Conservation (phyloP, 2,329 filamentous ascomycete species). For the Alternaria postmessia region DNA sequence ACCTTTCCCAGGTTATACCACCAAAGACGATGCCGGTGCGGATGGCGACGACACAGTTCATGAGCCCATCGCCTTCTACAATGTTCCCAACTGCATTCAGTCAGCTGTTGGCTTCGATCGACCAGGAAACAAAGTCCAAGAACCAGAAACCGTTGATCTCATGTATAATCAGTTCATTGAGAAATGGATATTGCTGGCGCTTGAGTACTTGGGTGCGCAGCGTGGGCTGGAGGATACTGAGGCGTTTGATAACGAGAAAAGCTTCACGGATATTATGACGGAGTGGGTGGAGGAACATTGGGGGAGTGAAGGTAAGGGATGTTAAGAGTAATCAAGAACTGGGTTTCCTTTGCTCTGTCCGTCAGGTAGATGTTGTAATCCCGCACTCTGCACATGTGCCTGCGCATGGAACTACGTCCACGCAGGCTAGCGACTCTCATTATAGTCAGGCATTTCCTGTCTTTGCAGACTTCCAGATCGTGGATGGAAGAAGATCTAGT, state of each 20-base stretch:
- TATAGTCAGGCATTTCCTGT: not conserved
- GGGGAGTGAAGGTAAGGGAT: constrained; percentile 40
- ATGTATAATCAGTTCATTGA: constrained; percentile 93
- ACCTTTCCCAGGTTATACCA: constrained; percentile 85
- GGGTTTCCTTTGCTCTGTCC: not conserved
- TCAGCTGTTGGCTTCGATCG: constrained; percentile 66
- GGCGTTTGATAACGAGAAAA: constrained; percentile 62
- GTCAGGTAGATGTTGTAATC: not conserved
- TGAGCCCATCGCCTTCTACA: constrained; percentile 74
- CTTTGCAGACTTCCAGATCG: not conserved
- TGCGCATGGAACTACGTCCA: constrained; percentile 1
- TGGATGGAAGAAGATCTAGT: not conserved
- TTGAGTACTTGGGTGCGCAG: constrained; percentile 67
- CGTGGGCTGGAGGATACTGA: constrained; percentile 61
- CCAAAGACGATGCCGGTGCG: constrained; percentile 79
- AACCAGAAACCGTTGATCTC: constrained; percentile 80
- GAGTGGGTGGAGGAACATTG: constrained; percentile 67
- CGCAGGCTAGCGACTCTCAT: constrained; percentile 1
- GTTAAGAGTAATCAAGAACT: constrained; percentile 1
- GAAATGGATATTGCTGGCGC: constrained; percentile 78
- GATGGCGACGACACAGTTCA: constrained; percentile 95
- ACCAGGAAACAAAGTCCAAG: constrained; percentile 40
- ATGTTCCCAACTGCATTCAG: constrained; percentile 84
- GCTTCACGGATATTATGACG: constrained; percentile 65
- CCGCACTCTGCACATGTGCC: not conserved